Base-by-base conservation (phyloP, 768 basidiomycete genomes). In the Galerina marginata region DNA sequence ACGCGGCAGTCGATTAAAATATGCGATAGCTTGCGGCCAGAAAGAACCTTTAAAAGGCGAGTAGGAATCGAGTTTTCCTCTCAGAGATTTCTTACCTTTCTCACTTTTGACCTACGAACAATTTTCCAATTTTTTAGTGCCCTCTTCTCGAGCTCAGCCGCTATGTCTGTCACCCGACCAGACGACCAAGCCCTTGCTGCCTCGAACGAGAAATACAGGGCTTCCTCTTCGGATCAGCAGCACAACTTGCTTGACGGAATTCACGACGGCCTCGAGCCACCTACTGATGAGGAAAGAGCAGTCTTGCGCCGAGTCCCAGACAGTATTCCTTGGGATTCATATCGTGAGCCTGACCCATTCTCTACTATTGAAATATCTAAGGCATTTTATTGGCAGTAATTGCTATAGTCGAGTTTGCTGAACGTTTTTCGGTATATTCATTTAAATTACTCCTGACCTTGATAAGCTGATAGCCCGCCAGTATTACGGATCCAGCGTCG, bases 361-460 rank as follows among this genome's bases (percentile, higher is more conserved):
- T 52, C 68, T 33, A 33, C 29, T 33, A 4, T 12, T 51, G 4
- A 25, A 52, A 20, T 26, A 38, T 39, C 1, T 1, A 26, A 29
- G 20, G 20, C 46, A 9, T 43, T 56, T 46, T 52, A 25, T 54
- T 29, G 23, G 5, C 29, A 88, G 86, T 88, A 53, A 87, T 91
- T 53, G 88, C 87, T 9, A 29, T 87, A 29, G 79, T 90, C 29
- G 89, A 91, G 69, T 72, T 90, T 44, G 88, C 87, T 3, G 91
- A 92, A 68, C 86, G 90, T 12, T 92, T 92, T 74, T 91, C 90
- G 42, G 84, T 86, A 62, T 48, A 81, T 71, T 12, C 16, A 11
- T 42, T 9, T 38, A 33, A 6, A 9, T 29, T 62, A 26, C 6
- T 4, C 44, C 23, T 12, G 14, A 37, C 36, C 39, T 7, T 4